A percentile compares a stretch with the other conserved stretches of the same genome.
Evolutionary conservation across 768 basidiomycete species (phyloP).

Genomic region (Trametes sanguinea): DNA sequence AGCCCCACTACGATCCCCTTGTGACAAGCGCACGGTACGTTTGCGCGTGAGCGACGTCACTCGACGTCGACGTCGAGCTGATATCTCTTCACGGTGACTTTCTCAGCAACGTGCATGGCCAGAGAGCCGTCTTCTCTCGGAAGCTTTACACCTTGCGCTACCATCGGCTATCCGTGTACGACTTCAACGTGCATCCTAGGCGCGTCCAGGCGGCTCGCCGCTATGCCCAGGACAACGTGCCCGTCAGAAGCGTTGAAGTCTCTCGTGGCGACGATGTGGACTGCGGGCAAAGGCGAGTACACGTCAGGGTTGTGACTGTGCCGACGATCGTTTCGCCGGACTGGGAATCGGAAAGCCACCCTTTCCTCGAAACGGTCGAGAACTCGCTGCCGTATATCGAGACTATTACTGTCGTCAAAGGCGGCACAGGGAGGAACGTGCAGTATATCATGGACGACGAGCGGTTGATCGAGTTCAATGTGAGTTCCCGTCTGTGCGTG

Average conservation of each 20-base stretch:
- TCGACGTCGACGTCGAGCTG: too few relatives aligned
- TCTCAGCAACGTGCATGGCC: slow-evolving; percentile 43
- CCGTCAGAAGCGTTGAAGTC: not conserved
- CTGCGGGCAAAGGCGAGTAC: not conserved
- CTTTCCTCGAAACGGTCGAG: slow-evolving; percentile 27
- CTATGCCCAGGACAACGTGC: not conserved
- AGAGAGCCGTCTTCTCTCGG: slow-evolving; percentile 37
- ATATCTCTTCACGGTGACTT: not conserved
- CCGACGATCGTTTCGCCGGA: slow-evolving; percentile 13
- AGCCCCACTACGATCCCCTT: slow-evolving; percentile 26
- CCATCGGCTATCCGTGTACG: slow-evolving; percentile 26
- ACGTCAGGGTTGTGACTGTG: slow-evolving; percentile 8
- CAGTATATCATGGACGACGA: slow-evolving; percentile 48
- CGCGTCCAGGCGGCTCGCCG: slow-evolving; percentile 10
- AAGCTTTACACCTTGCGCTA: slow-evolving; percentile 1
- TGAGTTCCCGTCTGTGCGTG: slow-evolving; percentile 12
- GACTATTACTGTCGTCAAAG: slow-evolving; percentile 24
- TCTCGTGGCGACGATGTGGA: too few relatives aligned
- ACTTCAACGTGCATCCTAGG: slow-evolving; percentile 36
- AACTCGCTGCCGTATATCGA: slow-evolving; percentile 33
- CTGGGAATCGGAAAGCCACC: slow-evolving; percentile 13
- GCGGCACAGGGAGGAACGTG: slow-evolving; percentile 26
- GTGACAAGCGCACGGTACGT: slow-evolving; percentile 30
- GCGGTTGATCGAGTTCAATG: slow-evolving; percentile 43
- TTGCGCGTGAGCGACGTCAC: not conserved